Evolutionary conservation across 495 filamentous ascomycete genomes (phyloP).

Genomic region (Alectoria sarmentosa): DNA sequence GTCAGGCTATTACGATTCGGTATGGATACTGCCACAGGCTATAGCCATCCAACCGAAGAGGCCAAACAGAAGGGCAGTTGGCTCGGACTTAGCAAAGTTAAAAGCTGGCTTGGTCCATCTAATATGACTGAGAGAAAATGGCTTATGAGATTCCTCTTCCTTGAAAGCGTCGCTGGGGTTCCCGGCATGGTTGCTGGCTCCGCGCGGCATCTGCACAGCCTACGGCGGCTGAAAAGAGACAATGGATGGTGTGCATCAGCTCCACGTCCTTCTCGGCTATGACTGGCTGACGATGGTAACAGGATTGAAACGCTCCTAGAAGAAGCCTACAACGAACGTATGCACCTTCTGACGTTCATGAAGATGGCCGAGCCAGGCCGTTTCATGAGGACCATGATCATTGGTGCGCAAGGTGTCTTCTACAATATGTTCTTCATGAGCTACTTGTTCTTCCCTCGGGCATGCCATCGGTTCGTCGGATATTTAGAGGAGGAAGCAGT

Average conservation of each 20-base stretch:
- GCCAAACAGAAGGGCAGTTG: constrained; percentile 32
- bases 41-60: constrained; percentile 55
- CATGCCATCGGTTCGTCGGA: constrained; percentile 92
- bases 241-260: constrained; percentile 67
- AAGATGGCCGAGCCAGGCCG: constrained; percentile 82
- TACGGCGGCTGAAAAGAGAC: constrained; percentile 80
- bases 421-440: constrained; percentile 90
- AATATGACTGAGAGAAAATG: constrained; percentile 69
- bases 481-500: constrained; percentile 97
- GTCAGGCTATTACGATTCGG: constrained; percentile 59
- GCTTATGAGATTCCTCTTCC: constrained; percentile 80
- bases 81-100: constrained; percentile 35
- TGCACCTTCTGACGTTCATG: constrained; percentile 93
- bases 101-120: constrained; percentile 36
- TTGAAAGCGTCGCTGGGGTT: constrained; percentile 90
- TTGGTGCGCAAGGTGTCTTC: constrained; percentile 81
- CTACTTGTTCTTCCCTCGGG: constrained; percentile 83
- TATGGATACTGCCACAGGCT: constrained; percentile 64
- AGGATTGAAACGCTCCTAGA: constrained; percentile 92
- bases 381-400: constrained; percentile 84
- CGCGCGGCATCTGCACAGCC: constrained; percentile 76
- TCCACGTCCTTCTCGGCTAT: not conserved
- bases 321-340: constrained; percentile 91
- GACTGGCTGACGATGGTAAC: not conserved
- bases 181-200: constrained; percentile 97